Percentiles rank a stretch among this genome's conserved stretches.
phyloP scores from a whole-genome alignment of 1,284 basidiomycete species.

The Irpex sp. region DNA sequence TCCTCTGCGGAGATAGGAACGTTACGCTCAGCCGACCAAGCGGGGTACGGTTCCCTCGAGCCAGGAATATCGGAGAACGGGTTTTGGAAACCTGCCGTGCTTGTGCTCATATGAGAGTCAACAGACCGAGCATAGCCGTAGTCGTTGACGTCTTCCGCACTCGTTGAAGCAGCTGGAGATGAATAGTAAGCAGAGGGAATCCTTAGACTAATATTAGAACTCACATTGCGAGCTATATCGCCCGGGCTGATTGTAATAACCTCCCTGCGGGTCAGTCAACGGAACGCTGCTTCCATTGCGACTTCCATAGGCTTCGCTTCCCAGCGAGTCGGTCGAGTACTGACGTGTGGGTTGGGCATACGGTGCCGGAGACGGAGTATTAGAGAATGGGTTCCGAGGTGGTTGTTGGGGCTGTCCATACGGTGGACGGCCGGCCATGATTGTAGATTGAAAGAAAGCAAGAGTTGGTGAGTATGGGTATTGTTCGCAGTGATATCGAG shows the following conservation, averaged over 20 bases:
- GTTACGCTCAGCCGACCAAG: constrained; percentile 91
- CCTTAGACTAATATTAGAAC: constrained; percentile 5
- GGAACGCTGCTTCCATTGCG: constrained; percentile 55
- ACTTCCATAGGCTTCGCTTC: constrained; percentile 48
- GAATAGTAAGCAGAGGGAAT: background rate
- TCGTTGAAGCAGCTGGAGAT: constrained; percentile 18
- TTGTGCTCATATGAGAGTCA: constrained; percentile 33
- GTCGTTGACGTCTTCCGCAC: constrained; percentile 22
- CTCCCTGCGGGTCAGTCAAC: constrained; percentile 42
- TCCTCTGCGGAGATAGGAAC: constrained; percentile 98
- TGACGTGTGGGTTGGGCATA: constrained; percentile 29
- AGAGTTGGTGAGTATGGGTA: background rate
- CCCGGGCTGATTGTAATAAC: constrained; percentile 43
- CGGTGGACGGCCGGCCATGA: constrained; percentile 36
- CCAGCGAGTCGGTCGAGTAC: constrained; percentile 43
- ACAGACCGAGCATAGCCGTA: constrained; percentile 33
- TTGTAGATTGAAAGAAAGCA: constrained; percentile 8
- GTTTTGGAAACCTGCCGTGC: constrained; percentile 48
- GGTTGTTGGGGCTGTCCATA: constrained; percentile 30
- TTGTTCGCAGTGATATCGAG: constrained; percentile 6
- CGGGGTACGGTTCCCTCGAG: constrained; percentile 81
- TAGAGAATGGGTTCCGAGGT: constrained; percentile 32
- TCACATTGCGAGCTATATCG: constrained; percentile 29
- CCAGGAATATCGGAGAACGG: constrained; percentile 44
- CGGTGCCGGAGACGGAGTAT: constrained; percentile 21